Evolutionary conservation across 805 yeast genomes (phyloP).

Genomic region (Kuraishia ogatae): DNA sequence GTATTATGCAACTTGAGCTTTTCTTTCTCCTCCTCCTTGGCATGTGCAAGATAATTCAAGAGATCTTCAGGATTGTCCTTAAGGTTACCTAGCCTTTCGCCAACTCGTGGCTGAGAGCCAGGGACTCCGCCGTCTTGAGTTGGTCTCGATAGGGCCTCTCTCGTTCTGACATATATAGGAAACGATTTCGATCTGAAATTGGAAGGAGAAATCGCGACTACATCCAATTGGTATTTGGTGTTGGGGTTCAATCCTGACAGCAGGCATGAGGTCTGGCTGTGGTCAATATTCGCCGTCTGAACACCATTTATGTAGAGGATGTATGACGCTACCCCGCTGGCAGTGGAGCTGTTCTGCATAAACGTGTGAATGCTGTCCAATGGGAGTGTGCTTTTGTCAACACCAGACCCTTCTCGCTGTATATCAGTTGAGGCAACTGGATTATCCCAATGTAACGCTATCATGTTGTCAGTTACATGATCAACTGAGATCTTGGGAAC

Average conservation of each 20-base stretch:
- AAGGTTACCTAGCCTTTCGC: slow-evolving; percentile 6
- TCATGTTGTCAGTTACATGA: slow-evolving; percentile 34
- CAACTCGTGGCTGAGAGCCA: slow-evolving; percentile 10
- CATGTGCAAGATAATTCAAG: slow-evolving; percentile 18
- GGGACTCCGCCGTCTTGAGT: slow-evolving; percentile 6
- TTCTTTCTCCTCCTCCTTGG: slow-evolving; percentile 23
- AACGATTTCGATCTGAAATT: slow-evolving; percentile 32
- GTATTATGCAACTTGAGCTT: slow-evolving; percentile 19
- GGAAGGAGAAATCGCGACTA: slow-evolving; percentile 30
- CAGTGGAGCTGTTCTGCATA: slow-evolving; percentile 1
- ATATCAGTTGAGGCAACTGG: slow-evolving; percentile 3
- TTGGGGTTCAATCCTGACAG: slow-evolving; percentile 23
- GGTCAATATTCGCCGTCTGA: slow-evolving; percentile 24
- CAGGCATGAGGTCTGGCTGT: slow-evolving; percentile 26
- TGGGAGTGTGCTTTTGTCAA: not conserved
- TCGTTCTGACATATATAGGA: slow-evolving; percentile 31
- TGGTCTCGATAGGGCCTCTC: slow-evolving; percentile 8
- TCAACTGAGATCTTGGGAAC: slow-evolving; percentile 49
- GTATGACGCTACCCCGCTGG: slow-evolving; percentile 22
- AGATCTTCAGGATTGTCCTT: slow-evolving; percentile 30
- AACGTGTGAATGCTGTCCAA: not conserved
- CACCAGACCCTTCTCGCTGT: not conserved
- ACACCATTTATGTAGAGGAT: slow-evolving; percentile 30
- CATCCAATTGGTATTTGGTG: slow-evolving; percentile 30
- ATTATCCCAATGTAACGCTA: slow-evolving; percentile 48